These are phyloP conservation scores for Delphinella strobiligena DNA, from an alignment of 2,329 filamentous ascomycete species.

Conservation along the genomic window DNA sequence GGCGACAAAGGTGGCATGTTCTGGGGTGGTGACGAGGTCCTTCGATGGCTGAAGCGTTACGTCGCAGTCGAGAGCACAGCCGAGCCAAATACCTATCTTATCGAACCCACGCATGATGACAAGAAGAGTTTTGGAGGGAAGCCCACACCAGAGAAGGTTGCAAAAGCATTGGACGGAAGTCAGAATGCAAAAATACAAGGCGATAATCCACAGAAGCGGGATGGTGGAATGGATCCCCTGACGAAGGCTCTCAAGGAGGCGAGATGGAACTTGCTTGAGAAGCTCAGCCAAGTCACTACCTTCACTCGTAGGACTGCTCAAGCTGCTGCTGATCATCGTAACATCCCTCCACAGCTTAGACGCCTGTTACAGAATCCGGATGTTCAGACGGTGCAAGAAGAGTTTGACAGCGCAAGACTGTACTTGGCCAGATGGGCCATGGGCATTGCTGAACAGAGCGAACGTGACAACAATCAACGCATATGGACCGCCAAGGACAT, in stretches of 20 bases:
- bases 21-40: constrained; percentile 93
- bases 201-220: constrained; percentile 28
- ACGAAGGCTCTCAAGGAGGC: constrained; percentile 91
- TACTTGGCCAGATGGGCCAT: constrained; percentile 97
- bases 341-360: constrained; percentile 76
- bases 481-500: constrained; percentile 93
- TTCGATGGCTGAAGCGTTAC: constrained; percentile 82
- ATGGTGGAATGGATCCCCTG: constrained; percentile 81
- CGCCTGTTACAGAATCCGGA: constrained; percentile 81
- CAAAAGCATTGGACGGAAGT: constrained; percentile 28
- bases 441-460: constrained; percentile 95
- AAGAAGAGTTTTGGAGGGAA: constrained; percentile 60
- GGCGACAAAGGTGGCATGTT: constrained; percentile 77
- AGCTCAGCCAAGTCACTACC: constrained; percentile 92
- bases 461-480: constrained; percentile 69
- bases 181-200: constrained; percentile 23
- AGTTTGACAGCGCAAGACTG: constrained; percentile 90
- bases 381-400: constrained; percentile 87
- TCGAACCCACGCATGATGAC: constrained; percentile 80
- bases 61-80: constrained; percentile 70
- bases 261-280: constrained; percentile 91
- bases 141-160: constrained; percentile 35
- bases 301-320: constrained; percentile 88
- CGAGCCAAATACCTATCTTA: constrained; percentile 81
- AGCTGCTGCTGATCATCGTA: constrained; percentile 82